Evolutionary conservation across 2,329 filamentous ascomycete species (phyloP).

Genomic region (Alternaria conjuncta): DNA sequence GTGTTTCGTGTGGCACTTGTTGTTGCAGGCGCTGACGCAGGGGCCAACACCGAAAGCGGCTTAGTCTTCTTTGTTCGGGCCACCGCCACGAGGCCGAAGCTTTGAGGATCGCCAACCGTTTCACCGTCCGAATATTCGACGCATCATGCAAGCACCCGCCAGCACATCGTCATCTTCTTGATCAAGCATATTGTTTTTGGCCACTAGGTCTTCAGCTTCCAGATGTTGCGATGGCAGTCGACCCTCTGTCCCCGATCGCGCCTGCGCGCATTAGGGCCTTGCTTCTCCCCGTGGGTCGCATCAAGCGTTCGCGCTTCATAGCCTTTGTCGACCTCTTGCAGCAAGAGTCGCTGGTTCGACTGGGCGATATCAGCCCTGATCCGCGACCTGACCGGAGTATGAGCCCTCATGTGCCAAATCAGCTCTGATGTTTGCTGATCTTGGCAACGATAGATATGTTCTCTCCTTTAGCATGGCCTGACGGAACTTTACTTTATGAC

Average conservation of each 20-base stretch:
- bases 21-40: conserved; percentile 15
- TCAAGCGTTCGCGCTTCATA: conserved; percentile 80
- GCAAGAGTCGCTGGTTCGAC: conserved; percentile 78
- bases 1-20: conserved; percentile 10
- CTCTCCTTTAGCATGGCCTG: conserved; percentile 85
- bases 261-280: conserved; percentile 89
- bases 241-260: conserved; percentile 83
- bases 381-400: conserved; percentile 84
- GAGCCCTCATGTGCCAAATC: conserved; percentile 37
- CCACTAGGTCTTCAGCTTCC: conserved; percentile 29
- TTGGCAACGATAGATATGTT: conserved; percentile 75
- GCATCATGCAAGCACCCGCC: conserved; percentile 28
- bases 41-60: conserved; percentile 7
- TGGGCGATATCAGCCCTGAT: conserved; percentile 88
- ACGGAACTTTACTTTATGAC: conserved; percentile 87
- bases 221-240: conserved; percentile 77
- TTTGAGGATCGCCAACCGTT: conserved; percentile 22
- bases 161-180: conserved; percentile 9
- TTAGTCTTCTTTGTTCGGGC: conserved; percentile 14
- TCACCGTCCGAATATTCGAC: conserved; percentile 30
- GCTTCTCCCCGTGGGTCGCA: conserved; percentile 83
- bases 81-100: conserved; percentile 32
- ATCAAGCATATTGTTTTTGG: conserved; percentile 19
- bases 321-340: conserved; percentile 80
- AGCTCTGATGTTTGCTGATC: conserved; percentile 39